Percentiles rank a stretch among this genome's conserved stretches.
phyloP scores from a whole-genome alignment of 2,329 filamentous ascomycete genomes.

The Paraphoma sp. region DNA sequence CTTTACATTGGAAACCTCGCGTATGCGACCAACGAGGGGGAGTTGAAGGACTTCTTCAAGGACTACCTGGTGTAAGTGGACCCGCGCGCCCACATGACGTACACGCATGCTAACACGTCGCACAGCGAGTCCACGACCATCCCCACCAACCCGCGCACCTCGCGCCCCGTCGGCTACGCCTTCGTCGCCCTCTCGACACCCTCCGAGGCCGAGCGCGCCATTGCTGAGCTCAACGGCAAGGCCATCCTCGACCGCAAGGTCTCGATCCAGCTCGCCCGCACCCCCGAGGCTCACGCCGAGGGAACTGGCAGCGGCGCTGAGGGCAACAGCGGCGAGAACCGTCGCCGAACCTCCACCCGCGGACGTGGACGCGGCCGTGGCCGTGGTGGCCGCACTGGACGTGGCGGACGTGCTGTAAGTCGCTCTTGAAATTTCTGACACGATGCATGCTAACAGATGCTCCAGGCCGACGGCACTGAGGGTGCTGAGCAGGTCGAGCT shows the following conservation, averaged over 20 bases:
- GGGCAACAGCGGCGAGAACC: slow-evolving; percentile 71
- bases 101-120: slow-evolving; percentile 29
- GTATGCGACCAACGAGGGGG: slow-evolving; percentile 99
- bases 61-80: slow-evolving; percentile 94
- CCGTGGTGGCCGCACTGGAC: slow-evolving; percentile 65
- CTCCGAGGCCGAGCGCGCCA: slow-evolving; percentile 92
- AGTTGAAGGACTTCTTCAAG: slow-evolving; percentile 99
- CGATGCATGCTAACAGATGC: slow-evolving; percentile 7
- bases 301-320: slow-evolving; percentile 76
- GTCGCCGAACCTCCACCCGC: slow-evolving; percentile 62
- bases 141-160: slow-evolving; percentile 98
- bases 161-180: slow-evolving; percentile 96
- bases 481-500: slow-evolving; percentile 52
- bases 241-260: slow-evolving; percentile 99
- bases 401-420: slow-evolving; percentile 73
- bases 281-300: slow-evolving; percentile 85
- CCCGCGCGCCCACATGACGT: slow-evolving; percentile 23
- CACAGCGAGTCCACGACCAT: slow-evolving; percentile 96
- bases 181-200: slow-evolving; percentile 98
- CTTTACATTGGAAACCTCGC: slow-evolving; percentile 99
- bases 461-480: slow-evolving; percentile 56
- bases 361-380: slow-evolving; percentile 64
- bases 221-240: slow-evolving; percentile 93
- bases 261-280: slow-evolving; percentile 97
- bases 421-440: neutral